Percentiles rank a stretch among this genome's conserved stretches.
Conservation (phyloP, 352 stramenopile species). For the Phytophthora podocarpi region DNA sequence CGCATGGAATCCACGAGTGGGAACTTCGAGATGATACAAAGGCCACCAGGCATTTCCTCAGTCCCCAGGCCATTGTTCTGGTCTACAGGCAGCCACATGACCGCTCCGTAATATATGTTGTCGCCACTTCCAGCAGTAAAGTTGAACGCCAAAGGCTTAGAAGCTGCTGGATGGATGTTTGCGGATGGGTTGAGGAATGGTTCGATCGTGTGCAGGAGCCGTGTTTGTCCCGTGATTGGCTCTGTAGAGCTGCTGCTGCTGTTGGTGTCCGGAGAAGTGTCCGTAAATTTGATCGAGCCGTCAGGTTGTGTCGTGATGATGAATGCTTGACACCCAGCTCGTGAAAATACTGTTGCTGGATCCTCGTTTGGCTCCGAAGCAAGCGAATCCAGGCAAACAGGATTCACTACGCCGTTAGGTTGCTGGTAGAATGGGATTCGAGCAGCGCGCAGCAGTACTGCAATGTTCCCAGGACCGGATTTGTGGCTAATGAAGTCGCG, state of each 20-base stretch:
- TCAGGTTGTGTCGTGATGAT: conserved; percentile 9
- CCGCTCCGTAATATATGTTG: conserved; percentile 46
- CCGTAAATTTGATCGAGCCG: conserved; percentile 17
- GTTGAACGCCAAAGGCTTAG: conserved; percentile 49
- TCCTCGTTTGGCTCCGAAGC: neutral
- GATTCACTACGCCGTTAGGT: conserved; percentile 23
- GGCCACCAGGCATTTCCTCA: conserved; percentile 13
- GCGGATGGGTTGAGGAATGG: conserved; percentile 53
- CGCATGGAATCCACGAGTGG: conserved; percentile 58
- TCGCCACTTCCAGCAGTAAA: conserved; percentile 52
- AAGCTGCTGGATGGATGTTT: conserved; percentile 2
- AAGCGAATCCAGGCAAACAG: conserved; percentile 15
- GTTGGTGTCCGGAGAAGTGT: conserved; percentile 9
- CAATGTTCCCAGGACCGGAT: conserved; percentile 32
- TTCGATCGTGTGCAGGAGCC: conserved; percentile 39
- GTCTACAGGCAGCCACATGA: conserved; percentile 35
- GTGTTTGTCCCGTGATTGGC: too few relatives aligned
- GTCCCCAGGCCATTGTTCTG: neutral
- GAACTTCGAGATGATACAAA: conserved; percentile 64
- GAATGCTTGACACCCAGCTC: conserved; percentile 35
- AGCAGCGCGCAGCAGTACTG: conserved; percentile 47
- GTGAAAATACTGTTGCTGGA: conserved; percentile 10
- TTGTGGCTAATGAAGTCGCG: conserved; percentile 43
- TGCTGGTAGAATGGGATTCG: conserved; percentile 68
- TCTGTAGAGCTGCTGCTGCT: too few relatives aligned